phyloP scores from a whole-genome alignment of 1,284 basidiomycete genomes.

The Irpex sp. region DNA sequence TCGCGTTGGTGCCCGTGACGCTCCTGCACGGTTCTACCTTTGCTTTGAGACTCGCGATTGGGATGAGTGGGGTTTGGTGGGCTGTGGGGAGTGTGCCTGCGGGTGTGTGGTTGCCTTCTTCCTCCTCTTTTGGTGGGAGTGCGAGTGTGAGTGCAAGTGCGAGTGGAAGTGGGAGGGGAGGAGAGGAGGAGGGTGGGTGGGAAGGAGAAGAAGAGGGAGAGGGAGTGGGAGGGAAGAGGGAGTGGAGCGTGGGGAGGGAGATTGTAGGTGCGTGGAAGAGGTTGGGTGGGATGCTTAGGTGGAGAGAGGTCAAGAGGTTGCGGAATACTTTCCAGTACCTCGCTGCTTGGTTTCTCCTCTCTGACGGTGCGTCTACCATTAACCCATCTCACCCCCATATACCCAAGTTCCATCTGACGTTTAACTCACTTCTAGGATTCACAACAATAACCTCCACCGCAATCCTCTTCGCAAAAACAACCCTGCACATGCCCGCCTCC shows the following conservation, averaged over 20 bases:
- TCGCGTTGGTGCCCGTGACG: conserved; percentile 71
- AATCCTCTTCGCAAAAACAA: conserved; percentile 79
- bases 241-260: conserved; percentile 48
- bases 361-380: conserved; percentile 77
- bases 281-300: conserved; percentile 65
- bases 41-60: conserved; percentile 74
- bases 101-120: conserved; percentile 61
- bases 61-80: conserved; percentile 84
- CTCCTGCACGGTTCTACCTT: conserved; percentile 77
- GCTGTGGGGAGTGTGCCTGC: conserved; percentile 75
- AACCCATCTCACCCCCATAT: too few relatives aligned
- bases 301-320: conserved; percentile 67
- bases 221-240: conserved; percentile 13
- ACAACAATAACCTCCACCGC: conserved; percentile 84
- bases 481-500: conserved; percentile 68
- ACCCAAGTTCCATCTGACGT: too few relatives aligned
- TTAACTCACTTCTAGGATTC: too few relatives aligned
- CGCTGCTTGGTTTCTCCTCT: conserved; percentile 87
- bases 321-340: conserved; percentile 84
- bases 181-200: conserved; percentile 46
- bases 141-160: conserved; percentile 8
- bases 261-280: conserved; percentile 63
- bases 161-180: conserved; percentile 34
- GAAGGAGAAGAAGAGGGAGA: conserved; percentile 50
- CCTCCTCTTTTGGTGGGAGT: conserved; percentile 12